These are phyloP conservation scores for Helichrysum umbraculigerum DNA, from an alignment of 129 eudicot species.

Conservation along the genomic window DNA sequence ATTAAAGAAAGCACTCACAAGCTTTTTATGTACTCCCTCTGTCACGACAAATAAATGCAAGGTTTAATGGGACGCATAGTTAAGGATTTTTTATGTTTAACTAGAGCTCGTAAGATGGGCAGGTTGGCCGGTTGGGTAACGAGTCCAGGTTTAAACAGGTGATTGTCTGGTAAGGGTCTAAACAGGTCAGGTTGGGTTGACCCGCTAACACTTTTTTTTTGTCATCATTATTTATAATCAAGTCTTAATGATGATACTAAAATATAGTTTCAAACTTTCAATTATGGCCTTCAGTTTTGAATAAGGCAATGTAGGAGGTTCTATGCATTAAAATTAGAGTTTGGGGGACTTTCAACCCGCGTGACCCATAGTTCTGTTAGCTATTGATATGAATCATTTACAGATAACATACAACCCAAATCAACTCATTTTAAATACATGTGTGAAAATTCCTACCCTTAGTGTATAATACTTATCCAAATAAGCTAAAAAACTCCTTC, in stretches of 20 bases:
- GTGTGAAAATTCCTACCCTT: neutral
- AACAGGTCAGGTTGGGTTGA: neutral
- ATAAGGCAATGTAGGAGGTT: neutral
- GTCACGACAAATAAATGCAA: conserved; percentile 15
- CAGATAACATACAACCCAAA: neutral
- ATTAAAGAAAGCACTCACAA: conserved; percentile 26
- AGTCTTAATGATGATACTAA: neutral
- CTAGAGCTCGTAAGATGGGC: neutral
- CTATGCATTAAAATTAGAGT: neutral
- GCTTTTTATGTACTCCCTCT: conserved; percentile 8
- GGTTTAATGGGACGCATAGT: conserved; percentile 1
- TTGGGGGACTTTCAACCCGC: neutral
- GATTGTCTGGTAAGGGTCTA: neutral
- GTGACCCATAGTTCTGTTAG: neutral
- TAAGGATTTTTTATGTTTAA: neutral
- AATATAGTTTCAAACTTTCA: neutral
- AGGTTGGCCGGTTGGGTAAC: neutral
- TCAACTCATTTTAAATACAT: no score
- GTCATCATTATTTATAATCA: neutral
- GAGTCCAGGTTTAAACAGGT: neutral
- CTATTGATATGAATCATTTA: neutral
- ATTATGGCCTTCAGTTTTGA: neutral
- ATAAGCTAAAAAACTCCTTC: neutral
- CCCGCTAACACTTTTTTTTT: neutral
- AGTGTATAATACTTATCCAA: neutral